Evolutionary conservation across 2,329 filamentous ascomycete species (phyloP).

Genomic region (Trichoderma sp.): DNA sequence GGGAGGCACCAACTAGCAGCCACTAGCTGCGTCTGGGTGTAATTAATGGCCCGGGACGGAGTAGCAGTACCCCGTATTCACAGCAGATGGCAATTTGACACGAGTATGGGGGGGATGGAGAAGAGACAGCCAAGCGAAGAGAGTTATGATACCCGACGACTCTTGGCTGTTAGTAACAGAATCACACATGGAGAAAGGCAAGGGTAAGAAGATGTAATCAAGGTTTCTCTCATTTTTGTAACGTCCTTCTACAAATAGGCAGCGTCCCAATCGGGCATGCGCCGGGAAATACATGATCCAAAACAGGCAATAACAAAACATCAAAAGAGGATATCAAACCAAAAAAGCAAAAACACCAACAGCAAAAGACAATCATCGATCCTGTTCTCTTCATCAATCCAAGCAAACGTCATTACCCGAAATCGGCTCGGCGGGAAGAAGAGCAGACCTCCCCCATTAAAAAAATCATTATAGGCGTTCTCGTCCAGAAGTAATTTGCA

Average conservation of each 20-base stretch:
- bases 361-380: background rate
- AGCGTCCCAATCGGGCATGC: background rate
- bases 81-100: background rate
- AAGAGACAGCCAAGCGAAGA: background rate
- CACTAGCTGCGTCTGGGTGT: conserved; percentile 5
- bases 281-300: background rate
- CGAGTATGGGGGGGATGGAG: background rate
- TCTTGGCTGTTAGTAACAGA: background rate
- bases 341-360: background rate
- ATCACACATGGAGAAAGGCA: background rate
- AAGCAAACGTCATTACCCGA: conserved; percentile 20
- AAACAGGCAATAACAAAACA: background rate
- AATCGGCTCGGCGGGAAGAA: conserved; percentile 13
- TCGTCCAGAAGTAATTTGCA: conserved; percentile 13
- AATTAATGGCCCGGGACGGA: background rate
- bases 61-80: conserved; percentile 13
- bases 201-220: background rate
- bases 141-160: background rate
- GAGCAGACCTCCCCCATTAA: conserved; percentile 21
- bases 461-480: conserved; percentile 22
- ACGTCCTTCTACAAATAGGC: conserved; percentile 3
- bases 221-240: background rate
- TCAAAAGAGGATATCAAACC: conserved; percentile 9
- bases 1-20: background rate
- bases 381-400: conserved; percentile 19